These are phyloP conservation scores for Aspergillus hancockii DNA, from an alignment of 495 filamentous ascomycete genomes.

Conservation along the genomic window DNA sequence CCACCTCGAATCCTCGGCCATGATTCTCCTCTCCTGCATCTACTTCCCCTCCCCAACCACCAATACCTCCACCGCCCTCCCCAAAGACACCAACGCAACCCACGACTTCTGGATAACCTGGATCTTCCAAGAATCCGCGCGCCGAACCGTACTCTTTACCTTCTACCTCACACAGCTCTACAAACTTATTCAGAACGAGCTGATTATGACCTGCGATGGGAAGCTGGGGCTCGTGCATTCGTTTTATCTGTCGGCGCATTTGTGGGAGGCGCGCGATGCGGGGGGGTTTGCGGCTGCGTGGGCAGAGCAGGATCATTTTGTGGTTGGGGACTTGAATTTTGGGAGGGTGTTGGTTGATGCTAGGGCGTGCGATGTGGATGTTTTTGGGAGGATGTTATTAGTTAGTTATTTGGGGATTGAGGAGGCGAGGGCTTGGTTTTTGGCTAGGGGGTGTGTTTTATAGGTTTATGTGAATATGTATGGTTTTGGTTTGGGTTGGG, in stretches of 20 bases:
- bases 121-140: slow-evolving; percentile 49
- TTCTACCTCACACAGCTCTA: slow-evolving; percentile 42
- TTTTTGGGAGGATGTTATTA: slow-evolving; percentile 48
- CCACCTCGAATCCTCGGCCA: slow-evolving; percentile 36
- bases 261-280: slow-evolving; percentile 47
- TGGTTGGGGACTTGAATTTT: slow-evolving; percentile 44
- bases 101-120: slow-evolving; percentile 44
- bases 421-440: slow-evolving; percentile 46
- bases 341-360: slow-evolving; percentile 31
- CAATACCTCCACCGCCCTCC: slow-evolving; percentile 8
- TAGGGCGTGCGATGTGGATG: slow-evolving; percentile 46
- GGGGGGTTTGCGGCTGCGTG: slow-evolving; percentile 51
- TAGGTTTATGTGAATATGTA: slow-evolving; percentile 8
- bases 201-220: slow-evolving; percentile 32
- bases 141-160: slow-evolving; percentile 45
- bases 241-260: slow-evolving; percentile 46
- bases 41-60: slow-evolving; percentile 21
- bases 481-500: not conserved
- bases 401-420: slow-evolving; percentile 44
- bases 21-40: slow-evolving; percentile 19
- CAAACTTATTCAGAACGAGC: slow-evolving; percentile 32
- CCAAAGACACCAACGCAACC: slow-evolving; percentile 23
- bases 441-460: slow-evolving; percentile 29
- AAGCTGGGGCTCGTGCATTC: slow-evolving; percentile 35
- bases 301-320: slow-evolving; percentile 44